Conservation (phyloP, 108 stramenopile genomes). For the Craspedostauros australis region DNA sequence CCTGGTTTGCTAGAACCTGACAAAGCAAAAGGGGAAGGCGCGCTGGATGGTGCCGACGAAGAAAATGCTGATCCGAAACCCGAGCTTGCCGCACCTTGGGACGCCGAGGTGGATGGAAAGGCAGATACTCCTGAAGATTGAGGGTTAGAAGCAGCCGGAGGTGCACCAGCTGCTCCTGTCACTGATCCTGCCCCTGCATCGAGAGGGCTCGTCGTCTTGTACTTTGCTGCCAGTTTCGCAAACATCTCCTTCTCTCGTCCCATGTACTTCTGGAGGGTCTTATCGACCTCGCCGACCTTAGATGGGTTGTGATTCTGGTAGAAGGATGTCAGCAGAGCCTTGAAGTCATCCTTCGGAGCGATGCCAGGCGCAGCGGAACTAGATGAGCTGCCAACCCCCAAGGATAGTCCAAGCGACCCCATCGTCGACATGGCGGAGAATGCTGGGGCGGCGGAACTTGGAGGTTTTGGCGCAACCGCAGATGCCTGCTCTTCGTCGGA, state of each 20-base stretch:
- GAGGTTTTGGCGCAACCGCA: conserved; percentile 11
- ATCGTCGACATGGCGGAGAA: conserved; percentile 11
- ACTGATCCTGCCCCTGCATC: conserved; percentile 14
- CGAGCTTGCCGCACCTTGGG: too few species aligned
- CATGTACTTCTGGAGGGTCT: conserved; percentile 67
- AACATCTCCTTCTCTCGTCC: conserved; percentile 53
- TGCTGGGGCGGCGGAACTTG: neutral
- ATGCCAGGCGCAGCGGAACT: neutral
- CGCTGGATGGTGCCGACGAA: too few species aligned
- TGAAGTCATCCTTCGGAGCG: conserved; percentile 33
- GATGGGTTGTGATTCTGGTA: conserved; percentile 58
- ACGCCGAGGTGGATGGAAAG: too few species aligned
- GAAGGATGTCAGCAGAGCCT: conserved; percentile 51
- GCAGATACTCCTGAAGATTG: too few species aligned
- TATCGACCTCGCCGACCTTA: conserved; percentile 57
- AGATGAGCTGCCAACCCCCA: conserved; percentile 2
- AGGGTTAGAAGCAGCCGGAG: too few species aligned
- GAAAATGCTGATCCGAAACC: too few species aligned
- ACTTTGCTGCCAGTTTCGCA: conserved; percentile 54
- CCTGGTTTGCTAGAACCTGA: neutral
- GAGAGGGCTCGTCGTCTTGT: conserved; percentile 56
- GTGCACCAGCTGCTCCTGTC: neutral
- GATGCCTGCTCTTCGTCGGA: neutral
- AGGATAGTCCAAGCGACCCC: neutral
- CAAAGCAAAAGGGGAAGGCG: too few species aligned